A percentile compares a stretch with the other conserved stretches of the same genome.
Evolutionary conservation across 768 basidiomycete species (phyloP).

Genomic region (Suillus sp.): DNA sequence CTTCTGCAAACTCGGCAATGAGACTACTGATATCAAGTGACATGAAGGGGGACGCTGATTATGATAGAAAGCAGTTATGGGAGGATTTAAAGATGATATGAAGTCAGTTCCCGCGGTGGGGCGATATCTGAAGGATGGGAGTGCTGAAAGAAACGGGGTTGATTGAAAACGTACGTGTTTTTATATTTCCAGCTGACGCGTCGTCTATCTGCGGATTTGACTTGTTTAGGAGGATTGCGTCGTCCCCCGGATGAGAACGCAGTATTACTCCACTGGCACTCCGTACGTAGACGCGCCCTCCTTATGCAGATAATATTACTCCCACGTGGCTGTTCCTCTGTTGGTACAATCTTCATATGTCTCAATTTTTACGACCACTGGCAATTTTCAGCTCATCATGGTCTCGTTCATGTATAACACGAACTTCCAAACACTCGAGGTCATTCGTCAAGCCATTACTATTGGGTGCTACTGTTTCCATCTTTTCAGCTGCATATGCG

Average conservation of each 20-base stretch:
- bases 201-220: constrained; percentile 18
- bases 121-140: not conserved
- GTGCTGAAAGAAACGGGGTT: constrained; percentile 17
- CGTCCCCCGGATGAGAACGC: constrained; percentile 19
- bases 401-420: constrained; percentile 3
- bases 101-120: constrained; percentile 1
- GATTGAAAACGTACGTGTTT: constrained; percentile 27
- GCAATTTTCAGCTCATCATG: constrained; percentile 11
- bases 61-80: constrained; percentile 6
- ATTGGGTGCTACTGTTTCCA: constrained; percentile 38
- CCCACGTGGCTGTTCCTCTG: not conserved
- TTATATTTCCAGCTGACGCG: constrained; percentile 33
- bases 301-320: not conserved
- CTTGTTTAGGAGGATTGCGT: constrained; percentile 11
- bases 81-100: not conserved
- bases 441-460: constrained; percentile 28
- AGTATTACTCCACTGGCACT: constrained; percentile 2
- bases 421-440: constrained; percentile 13
- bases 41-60: constrained; percentile 1
- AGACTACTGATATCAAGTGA: constrained; percentile 28
- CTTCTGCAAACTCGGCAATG: constrained; percentile 27
- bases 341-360: not conserved
- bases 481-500: constrained; percentile 31
- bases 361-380: constrained; percentile 10
- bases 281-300: not conserved